Percentiles rank a stretch among this genome's conserved stretches.
Evolutionary conservation across 257 asterid species (phyloP).

Genomic region (Voacanga thouarsii): DNA sequence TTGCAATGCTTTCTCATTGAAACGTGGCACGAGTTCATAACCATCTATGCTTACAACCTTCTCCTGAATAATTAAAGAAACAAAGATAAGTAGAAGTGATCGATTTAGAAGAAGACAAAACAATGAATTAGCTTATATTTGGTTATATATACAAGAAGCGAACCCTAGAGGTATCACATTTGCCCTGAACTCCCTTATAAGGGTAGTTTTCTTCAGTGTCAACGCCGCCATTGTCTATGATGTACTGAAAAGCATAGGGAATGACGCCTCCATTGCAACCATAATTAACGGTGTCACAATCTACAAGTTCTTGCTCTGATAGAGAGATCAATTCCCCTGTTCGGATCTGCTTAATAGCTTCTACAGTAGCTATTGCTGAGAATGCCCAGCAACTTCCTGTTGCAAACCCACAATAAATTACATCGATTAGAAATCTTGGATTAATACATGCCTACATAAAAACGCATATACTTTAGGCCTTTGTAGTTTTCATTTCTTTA

Average conservation of each 20-base stretch:
- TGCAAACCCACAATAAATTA: background rate
- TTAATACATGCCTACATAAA: no score
- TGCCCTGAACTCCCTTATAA: no score
- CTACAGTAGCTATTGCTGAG: slow-evolving; percentile 33
- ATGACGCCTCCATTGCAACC: slow-evolving; percentile 45
- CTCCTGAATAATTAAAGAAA: no score
- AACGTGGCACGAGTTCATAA: no score
- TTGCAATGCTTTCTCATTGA: no score
- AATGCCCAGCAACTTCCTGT: slow-evolving; percentile 54
- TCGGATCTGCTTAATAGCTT: slow-evolving; percentile 30
- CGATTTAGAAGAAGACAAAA: no score
- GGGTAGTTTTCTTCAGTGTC: slow-evolving; percentile 46
- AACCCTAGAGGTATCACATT: slow-evolving; percentile 28
- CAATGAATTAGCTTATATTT: slow-evolving; percentile 27
- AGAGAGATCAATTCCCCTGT: slow-evolving; percentile 31
- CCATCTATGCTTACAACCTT: slow-evolving; percentile 51
- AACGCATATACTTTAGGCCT: no score
- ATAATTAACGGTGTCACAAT: slow-evolving; percentile 21
- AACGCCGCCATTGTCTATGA: slow-evolving; percentile 36
- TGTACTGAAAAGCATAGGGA: slow-evolving; percentile 37
- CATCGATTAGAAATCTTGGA: background rate
- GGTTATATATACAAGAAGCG: no score
- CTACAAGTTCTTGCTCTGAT: no score
- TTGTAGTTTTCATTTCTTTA: no score
- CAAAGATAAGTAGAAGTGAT: no score